These are phyloP conservation scores for Aegilops sharonensis DNA, from an alignment of 176 grass and related monocot species.

Conservation along the genomic window DNA sequence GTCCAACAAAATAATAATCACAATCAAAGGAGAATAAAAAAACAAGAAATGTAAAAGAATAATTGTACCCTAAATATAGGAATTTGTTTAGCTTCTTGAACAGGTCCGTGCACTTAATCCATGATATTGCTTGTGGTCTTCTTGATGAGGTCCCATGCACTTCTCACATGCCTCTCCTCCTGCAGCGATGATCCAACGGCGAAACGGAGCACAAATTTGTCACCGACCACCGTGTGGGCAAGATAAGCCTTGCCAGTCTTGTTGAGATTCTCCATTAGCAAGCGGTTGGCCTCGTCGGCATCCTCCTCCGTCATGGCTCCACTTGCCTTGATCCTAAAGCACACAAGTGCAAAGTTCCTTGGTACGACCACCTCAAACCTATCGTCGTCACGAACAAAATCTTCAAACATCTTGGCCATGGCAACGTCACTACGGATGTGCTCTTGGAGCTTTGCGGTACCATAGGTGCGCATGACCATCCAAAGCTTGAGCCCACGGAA, in stretches of 20 bases:
- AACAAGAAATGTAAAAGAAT: background rate
- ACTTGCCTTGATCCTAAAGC: background rate
- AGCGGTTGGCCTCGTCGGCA: background rate
- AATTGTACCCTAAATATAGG: background rate
- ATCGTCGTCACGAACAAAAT: background rate
- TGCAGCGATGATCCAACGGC: background rate
- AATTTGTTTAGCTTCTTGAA: background rate
- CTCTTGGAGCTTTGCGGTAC: background rate
- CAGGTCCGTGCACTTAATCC: background rate
- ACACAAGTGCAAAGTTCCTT: background rate
- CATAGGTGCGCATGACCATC: slow-evolving; percentile 15
- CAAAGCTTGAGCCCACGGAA: slow-evolving; percentile 16
- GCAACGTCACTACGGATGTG: background rate
- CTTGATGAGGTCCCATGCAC: background rate
- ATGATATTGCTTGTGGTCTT: background rate
- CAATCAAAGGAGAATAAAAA: background rate
- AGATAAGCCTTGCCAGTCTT: slow-evolving; percentile 5
- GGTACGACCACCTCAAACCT: background rate
- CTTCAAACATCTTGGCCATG: slow-evolving; percentile 15
- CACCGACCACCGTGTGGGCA: background rate
- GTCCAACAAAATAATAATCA: background rate
- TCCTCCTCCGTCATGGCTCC: background rate
- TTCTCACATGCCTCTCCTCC: background rate
- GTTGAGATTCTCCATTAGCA: background rate
- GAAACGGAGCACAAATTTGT: background rate